Conservation (phyloP, 202 grass and related monocot genomes). For the Panicum virgatum region DNA sequence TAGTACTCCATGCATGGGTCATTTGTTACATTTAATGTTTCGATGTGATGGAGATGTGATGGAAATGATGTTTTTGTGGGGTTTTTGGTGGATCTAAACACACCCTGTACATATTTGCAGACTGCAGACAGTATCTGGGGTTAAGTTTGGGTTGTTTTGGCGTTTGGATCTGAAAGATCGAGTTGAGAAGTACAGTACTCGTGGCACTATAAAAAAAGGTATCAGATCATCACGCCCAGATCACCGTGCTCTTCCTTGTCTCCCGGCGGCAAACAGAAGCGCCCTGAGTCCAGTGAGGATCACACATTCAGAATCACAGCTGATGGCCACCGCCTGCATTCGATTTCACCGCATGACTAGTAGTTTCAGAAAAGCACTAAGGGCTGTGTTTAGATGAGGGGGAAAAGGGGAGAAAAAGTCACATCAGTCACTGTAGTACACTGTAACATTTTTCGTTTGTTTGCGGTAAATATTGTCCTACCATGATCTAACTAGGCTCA, state of each 20-base stretch:
- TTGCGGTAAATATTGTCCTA: too few species aligned
- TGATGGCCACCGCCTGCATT: background rate
- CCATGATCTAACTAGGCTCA: too few species aligned
- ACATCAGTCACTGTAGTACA: too few species aligned
- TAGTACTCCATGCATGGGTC: too few species aligned
- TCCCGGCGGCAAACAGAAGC: conserved; percentile 11
- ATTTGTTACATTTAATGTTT: too few species aligned
- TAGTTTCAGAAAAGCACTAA: background rate
- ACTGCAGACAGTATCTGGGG: background rate
- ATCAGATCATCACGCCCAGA: conserved; percentile 5
- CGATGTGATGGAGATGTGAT: too few species aligned
- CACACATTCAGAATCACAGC: background rate
- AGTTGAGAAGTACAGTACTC: background rate
- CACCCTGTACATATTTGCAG: too few species aligned
- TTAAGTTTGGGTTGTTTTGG: background rate
- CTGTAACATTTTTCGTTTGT: too few species aligned
- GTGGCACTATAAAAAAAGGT: background rate
- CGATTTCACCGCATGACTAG: background rate
- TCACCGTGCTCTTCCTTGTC: background rate
- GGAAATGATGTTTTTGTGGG: too few species aligned
- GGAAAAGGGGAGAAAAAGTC: too few species aligned
- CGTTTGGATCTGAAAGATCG: conserved; percentile 1
- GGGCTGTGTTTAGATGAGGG: too few species aligned
- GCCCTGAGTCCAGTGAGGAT: background rate
- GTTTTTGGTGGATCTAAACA: too few species aligned